Base-by-base conservation (phyloP, 2,329 filamentous ascomycete species). In the Epichloe gansuensis region DNA sequence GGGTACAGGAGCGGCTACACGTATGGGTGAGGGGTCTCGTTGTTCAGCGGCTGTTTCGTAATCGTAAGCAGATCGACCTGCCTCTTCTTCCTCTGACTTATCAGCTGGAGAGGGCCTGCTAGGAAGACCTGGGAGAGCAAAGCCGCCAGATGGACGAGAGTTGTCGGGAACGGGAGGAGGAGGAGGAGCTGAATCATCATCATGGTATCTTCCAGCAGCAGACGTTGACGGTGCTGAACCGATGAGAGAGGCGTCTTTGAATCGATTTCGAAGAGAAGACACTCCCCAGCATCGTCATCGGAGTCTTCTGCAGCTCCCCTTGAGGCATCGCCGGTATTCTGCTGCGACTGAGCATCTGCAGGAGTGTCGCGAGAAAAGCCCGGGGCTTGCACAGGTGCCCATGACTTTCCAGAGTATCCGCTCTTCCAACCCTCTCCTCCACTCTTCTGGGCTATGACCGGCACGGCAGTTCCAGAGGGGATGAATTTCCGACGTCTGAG, bases 371-470 rank as follows among this genome's bases (percentile, higher is more conserved):
- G 83, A 17, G 85, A 84, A 52, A 80, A 76, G 9, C 79, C 80
- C 25, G 67, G 56, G 11, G 85, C 88, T 62, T 90, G 82, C 34
- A 96, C 89, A 3, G 90, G 73, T 28, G 82, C 89, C 91, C 91
- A 97, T 37, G 81, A 85, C 74, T 95, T 97, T 56, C 91, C 91
- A 48, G 76, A 74, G 66, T 96, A 96, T 17, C 88, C 86, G 67
- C 90, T 95, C 76, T 91, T 90, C 91, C 91, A 96, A 55, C 88
- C 65, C 53, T 88, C 63, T 54, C 75, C 76, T 56, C 86, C 89
- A 62, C 86, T 94, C 63, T 77, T 75, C 66, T 95, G 89, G 49
- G 77, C 75, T 49, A 74, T 66, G 35, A 89, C 71, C 1, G 82
- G 77, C 42, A 80, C 70, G n/a, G 77, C 63, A 3, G 69, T 61